phyloP scores from a whole-genome alignment of 306 rosid species.

The Luffa acutangula region DNA sequence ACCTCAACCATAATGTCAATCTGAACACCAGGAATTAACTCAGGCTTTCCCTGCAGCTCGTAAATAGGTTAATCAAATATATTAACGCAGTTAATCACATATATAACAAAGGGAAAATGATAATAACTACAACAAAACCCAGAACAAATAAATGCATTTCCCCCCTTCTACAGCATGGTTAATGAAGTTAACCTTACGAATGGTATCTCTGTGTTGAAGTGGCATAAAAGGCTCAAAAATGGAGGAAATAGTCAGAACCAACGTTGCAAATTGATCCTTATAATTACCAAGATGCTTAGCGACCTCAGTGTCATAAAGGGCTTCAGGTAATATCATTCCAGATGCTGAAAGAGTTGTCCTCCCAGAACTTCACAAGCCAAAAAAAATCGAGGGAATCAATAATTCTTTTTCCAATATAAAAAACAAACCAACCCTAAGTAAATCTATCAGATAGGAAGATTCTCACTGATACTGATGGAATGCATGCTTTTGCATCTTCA shows the following conservation, averaged over 20 bases:
- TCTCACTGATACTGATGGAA: conserved; percentile 71
- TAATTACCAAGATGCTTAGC: conserved; percentile 35
- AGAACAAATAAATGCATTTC: neutral
- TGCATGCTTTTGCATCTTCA: conserved; percentile 90
- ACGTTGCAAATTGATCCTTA: conserved; percentile 28
- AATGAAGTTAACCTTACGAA: conserved; percentile 40
- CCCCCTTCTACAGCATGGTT: neutral
- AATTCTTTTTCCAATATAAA: neutral
- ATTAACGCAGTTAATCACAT: neutral
- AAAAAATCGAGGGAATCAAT: conserved; percentile 9
- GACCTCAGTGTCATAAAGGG: conserved; percentile 43
- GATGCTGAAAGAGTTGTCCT: conserved; percentile 89
- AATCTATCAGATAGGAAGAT: neutral
- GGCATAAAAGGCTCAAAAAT: conserved; percentile 83
- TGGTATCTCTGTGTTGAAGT: conserved; percentile 37
- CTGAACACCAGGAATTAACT: conserved; percentile 67
- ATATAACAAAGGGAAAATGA: neutral
- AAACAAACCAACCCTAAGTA: neutral
- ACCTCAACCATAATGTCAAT: conserved; percentile 75
- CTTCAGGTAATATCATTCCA: conserved; percentile 63
- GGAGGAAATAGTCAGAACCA: conserved; percentile 76
- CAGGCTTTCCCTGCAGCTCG: conserved; percentile 62
- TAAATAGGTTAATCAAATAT: conserved; percentile 13
- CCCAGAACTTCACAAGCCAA: conserved; percentile 56
- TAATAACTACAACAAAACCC: conserved; percentile 11